Percentiles rank a stretch among this genome's conserved stretches.
Evolutionary conservation across 148 eudicot genomes (phyloP).

Genomic region (Dysphania ambrosioides): DNA sequence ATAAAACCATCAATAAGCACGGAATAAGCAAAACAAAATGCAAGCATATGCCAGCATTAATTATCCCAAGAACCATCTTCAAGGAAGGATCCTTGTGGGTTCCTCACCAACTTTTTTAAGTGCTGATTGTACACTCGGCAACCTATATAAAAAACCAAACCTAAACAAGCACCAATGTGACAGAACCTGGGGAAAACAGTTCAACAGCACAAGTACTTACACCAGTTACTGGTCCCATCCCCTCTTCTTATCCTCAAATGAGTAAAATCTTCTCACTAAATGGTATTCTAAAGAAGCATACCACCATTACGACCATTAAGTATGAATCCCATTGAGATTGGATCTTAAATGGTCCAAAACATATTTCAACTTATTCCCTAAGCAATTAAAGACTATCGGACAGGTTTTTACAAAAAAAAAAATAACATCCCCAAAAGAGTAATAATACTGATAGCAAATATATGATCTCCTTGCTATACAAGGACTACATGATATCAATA

Average conservation of each 20-base stretch:
- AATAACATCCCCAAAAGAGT: background rate
- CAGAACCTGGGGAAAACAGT: background rate
- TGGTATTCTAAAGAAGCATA: background rate
- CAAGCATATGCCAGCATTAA: background rate
- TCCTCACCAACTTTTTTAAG: constrained; percentile 1
- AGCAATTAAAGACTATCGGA: background rate
- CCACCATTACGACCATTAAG: background rate
- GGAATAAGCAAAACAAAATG: background rate
- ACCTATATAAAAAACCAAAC: background rate
- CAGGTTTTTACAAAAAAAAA: background rate
- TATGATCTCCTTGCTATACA: too few species aligned
- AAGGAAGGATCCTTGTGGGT: background rate
- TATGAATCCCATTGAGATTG: background rate
- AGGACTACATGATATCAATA: too few species aligned
- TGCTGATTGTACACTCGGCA: background rate
- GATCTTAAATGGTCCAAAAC: background rate
- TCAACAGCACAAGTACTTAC: background rate
- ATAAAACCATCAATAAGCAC: background rate
- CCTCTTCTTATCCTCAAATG: background rate
- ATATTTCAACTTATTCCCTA: background rate
- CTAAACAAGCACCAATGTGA: background rate
- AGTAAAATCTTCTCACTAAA: background rate
- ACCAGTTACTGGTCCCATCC: background rate
- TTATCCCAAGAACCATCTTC: background rate
- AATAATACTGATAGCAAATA: background rate